phyloP scores from a whole-genome alignment of 176 grass and related monocot genomes.

The Eragrostis curvula region DNA sequence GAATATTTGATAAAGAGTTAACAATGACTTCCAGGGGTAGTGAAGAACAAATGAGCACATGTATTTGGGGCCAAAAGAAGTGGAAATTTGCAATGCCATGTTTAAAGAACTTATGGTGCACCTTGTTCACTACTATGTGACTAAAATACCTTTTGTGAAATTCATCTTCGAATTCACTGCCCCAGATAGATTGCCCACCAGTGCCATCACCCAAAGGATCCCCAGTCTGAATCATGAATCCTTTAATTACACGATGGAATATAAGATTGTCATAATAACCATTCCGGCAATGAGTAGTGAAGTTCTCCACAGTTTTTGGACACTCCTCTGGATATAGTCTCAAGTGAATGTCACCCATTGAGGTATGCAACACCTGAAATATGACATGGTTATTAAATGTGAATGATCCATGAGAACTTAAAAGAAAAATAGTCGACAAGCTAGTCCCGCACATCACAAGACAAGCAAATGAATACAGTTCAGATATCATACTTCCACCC shows the following conservation, averaged over 20 bases:
- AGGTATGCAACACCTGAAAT: slow-evolving; percentile 91
- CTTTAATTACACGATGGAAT: slow-evolving; percentile 98
- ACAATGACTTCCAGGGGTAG: too few relatives aligned
- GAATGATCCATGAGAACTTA: background rate
- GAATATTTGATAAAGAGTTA: background rate
- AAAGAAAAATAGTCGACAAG: background rate
- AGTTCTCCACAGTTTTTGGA: slow-evolving; percentile 99
- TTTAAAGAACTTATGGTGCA: background rate
- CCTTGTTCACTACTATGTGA: background rate
- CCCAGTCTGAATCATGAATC: slow-evolving; percentile 96
- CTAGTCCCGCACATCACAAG: background rate
- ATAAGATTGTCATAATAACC: slow-evolving; percentile 98
- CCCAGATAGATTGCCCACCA: slow-evolving; percentile 99
- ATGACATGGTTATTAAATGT: slow-evolving; percentile 15
- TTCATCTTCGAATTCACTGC: slow-evolving; percentile 96
- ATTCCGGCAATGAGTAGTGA: slow-evolving; percentile 95
- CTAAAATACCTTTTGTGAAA: slow-evolving; percentile 87
- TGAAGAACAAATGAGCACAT: background rate
- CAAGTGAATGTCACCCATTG: slow-evolving; percentile 92
- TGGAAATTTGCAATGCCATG: background rate
- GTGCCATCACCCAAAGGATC: slow-evolving; percentile 99
- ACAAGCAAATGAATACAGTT: background rate
- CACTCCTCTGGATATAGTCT: slow-evolving; percentile 98
- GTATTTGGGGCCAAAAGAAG: background rate
- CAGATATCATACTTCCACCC: background rate